Evolutionary conservation across 495 filamentous ascomycete genomes (phyloP).

Genomic region (Annulohypoxylon stygium): DNA sequence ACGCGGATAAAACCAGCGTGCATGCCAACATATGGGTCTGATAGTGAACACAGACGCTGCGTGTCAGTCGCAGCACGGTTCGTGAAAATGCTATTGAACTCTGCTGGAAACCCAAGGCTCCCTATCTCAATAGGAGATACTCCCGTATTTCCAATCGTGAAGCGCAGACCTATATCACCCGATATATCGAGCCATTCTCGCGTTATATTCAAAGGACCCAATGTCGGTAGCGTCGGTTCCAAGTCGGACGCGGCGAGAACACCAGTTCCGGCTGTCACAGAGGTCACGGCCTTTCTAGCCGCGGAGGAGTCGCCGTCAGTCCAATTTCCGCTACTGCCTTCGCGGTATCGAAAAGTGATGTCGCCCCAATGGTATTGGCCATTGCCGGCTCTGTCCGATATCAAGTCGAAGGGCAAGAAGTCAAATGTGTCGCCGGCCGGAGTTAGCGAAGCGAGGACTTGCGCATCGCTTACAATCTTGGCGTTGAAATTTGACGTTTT

Average conservation of each 20-base stretch:
- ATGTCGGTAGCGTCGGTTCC: constrained; percentile 48
- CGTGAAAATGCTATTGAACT: constrained; percentile 71
- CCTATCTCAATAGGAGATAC: constrained; percentile 60
- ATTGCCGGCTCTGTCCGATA: constrained; percentile 56
- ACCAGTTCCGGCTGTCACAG: constrained; percentile 32
- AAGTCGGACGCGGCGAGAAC: constrained; percentile 54
- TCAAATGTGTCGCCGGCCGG: constrained; percentile 57
- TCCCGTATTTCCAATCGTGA: constrained; percentile 61
- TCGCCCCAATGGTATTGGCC: constrained; percentile 67
- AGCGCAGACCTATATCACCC: constrained; percentile 61
- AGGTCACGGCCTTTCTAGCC: constrained; percentile 49
- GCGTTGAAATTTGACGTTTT: constrained; percentile 57
- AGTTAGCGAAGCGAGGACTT: constrained; percentile 59
- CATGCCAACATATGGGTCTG: constrained; percentile 66
- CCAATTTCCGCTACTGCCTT: constrained; percentile 50
- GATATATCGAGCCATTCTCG: constrained; percentile 58
- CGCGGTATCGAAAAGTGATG: constrained; percentile 63
- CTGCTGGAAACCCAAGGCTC: constrained; percentile 65
- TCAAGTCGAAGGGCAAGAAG: constrained; percentile 62
- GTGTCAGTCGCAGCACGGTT: constrained; percentile 58
- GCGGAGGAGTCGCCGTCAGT: constrained; percentile 55
- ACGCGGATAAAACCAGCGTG: constrained; percentile 65
- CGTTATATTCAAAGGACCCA: constrained; percentile 55
- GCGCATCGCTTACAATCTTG: constrained; percentile 53
- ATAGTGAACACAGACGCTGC: constrained; percentile 57